phyloP scores from a whole-genome alignment of 768 basidiomycete genomes.

The Serendipita indica region DNA sequence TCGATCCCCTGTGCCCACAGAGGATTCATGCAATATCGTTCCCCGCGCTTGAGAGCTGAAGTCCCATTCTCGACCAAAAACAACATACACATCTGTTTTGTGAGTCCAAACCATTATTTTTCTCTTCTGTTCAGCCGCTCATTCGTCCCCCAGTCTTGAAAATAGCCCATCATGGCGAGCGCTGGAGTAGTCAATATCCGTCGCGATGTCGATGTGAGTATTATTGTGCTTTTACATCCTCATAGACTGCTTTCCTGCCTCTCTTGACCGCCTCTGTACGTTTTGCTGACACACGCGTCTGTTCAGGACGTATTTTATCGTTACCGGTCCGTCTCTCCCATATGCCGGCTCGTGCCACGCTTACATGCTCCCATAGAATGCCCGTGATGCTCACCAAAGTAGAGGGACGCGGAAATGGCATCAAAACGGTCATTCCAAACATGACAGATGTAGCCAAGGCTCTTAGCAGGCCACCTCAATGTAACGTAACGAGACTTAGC shows the following conservation, averaged over 20 bases:
- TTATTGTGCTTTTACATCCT: neutral
- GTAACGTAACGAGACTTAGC: constrained; percentile 18
- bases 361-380: constrained; percentile 46
- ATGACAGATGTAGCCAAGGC: constrained; percentile 97
- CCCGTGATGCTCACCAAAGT: constrained; percentile 89
- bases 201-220: constrained; percentile 65
- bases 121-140: neutral
- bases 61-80: constrained; percentile 8
- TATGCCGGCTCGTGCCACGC: constrained; percentile 10
- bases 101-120: neutral
- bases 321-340: constrained; percentile 46
- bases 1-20: constrained; percentile 7
- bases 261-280: neutral
- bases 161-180: constrained; percentile 59
- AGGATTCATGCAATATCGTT: constrained; percentile 7
- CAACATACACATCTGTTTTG: constrained; percentile 6
- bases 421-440: constrained; percentile 97
- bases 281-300: neutral
- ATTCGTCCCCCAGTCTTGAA: constrained; percentile 36
- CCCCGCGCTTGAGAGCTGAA: constrained; percentile 7
- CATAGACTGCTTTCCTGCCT: neutral
- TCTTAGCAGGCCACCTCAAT: constrained; percentile 80
- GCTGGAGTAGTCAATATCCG: constrained; percentile 79
- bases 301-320: constrained; percentile 79
- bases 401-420: constrained; percentile 98